Conservation (phyloP, 345 rosid species). For the Passiflora organensis region DNA sequence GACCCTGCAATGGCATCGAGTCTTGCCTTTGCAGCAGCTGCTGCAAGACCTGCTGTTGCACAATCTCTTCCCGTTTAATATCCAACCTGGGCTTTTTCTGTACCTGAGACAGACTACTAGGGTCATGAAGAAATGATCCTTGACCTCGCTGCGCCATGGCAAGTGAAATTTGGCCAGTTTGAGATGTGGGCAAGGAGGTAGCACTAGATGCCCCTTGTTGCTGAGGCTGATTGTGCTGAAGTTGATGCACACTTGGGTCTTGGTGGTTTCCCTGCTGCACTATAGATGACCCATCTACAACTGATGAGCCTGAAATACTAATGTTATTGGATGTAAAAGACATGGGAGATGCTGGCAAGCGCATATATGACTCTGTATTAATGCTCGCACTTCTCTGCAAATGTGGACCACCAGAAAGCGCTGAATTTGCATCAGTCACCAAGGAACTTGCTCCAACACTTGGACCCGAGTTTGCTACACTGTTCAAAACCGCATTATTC, state of each 20-base stretch:
- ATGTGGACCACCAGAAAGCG: slow-evolving; percentile 76
- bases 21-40: slow-evolving; percentile 88
- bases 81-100: slow-evolving; percentile 80
- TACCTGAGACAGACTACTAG: slow-evolving; percentile 53
- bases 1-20: slow-evolving; percentile 62
- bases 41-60: slow-evolving; percentile 77
- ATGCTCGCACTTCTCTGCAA: slow-evolving; percentile 95
- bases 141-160: slow-evolving; percentile 56
- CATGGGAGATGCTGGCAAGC: slow-evolving; percentile 92
- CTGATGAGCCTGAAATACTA: slow-evolving; percentile 80
- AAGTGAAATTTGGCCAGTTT: slow-evolving; percentile 54
- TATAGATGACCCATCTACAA: slow-evolving; percentile 74
- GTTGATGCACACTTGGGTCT: slow-evolving; percentile 55
- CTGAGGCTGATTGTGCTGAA: slow-evolving; percentile 51
- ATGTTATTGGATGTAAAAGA: slow-evolving; percentile 91
- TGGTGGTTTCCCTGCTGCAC: slow-evolving; percentile 64
- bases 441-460: slow-evolving; percentile 92
- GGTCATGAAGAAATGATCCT: slow-evolving; percentile 70
- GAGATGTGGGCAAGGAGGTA: slow-evolving; percentile 60
- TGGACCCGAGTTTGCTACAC: slow-evolving; percentile 81
- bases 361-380: slow-evolving; percentile 89
- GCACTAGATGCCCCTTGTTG: slow-evolving; percentile 74
- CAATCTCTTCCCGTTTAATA: slow-evolving; percentile 80
- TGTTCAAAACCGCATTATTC: slow-evolving; percentile 73
- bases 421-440: slow-evolving; percentile 95